Conservation (phyloP, 2,329 filamentous ascomycete genomes). For the Claviceps monticola region DNA sequence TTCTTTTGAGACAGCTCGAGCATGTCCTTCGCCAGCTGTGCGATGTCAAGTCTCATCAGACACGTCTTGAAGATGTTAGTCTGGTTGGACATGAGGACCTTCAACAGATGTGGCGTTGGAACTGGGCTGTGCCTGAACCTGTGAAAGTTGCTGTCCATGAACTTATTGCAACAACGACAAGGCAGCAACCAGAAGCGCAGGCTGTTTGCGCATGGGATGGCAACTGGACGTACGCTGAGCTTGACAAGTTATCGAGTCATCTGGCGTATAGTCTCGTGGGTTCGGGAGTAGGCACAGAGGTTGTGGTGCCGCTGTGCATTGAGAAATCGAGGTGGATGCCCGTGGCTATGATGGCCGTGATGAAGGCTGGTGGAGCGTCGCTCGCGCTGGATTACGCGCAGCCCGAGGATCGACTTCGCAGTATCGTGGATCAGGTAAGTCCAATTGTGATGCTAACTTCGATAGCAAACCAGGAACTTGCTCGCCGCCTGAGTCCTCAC, state of each 20-base stretch:
- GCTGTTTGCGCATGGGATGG: conserved; percentile 14
- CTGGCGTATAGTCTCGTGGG: conserved; percentile 8
- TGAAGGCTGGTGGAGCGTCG: conserved; percentile 17
- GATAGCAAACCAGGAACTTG: conserved; percentile 7
- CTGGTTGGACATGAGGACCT: conserved; percentile 1
- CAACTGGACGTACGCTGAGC: conserved; percentile 10
- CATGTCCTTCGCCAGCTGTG: conserved; percentile 7
- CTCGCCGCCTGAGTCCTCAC: conserved; percentile 8
- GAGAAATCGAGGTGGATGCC: conserved; percentile 15
- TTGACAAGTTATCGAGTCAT: conserved; percentile 10
- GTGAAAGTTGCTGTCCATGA: neutral
- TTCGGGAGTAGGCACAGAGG: neutral
- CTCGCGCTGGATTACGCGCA: conserved; percentile 13
- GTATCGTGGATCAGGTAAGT: conserved; percentile 6
- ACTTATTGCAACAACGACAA: neutral
- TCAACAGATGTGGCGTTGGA: conserved; percentile 3
- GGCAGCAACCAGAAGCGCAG: conserved; percentile 1
- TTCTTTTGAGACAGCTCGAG: conserved; percentile 5
- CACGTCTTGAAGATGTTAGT: conserved; percentile 1
- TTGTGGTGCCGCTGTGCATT: conserved; percentile 14
- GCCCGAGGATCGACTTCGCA: conserved; percentile 8
- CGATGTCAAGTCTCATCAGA: neutral
- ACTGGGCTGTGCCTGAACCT: neutral
- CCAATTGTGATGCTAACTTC: conserved; percentile 5
- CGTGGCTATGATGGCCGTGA: conserved; percentile 13